Conservation (phyloP, 768 basidiomycete genomes). For the Tremella mesenterica region DNA sequence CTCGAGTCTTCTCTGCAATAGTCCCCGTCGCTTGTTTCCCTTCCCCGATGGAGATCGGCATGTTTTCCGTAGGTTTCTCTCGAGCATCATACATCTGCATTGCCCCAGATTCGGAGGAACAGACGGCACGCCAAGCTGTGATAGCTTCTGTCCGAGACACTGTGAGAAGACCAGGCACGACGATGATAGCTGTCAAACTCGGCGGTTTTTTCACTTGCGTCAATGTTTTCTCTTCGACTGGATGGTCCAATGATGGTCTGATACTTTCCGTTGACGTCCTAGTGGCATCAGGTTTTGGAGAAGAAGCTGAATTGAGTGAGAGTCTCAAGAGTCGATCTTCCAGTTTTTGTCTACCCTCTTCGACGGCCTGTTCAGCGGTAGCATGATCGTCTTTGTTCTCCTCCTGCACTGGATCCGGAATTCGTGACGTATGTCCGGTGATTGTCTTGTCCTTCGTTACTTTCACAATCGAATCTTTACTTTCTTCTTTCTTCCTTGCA, state of each 20-base stretch:
- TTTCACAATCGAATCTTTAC: not conserved
- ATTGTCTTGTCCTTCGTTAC: not conserved
- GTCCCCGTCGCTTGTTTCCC: no score
- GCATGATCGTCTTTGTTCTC: conserved; percentile 8
- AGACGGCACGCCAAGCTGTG: conserved; percentile 40
- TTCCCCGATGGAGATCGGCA: no score
- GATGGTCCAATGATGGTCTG: conserved; percentile 19
- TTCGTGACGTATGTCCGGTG: not conserved
- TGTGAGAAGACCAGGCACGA: conserved; percentile 47
- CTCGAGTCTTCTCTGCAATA: no score
- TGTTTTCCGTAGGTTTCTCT: not conserved
- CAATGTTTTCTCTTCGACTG: conserved; percentile 21
- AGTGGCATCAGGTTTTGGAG: not conserved
- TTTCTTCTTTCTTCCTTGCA: not conserved
- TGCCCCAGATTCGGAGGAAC: conserved; percentile 12
- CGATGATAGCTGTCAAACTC: conserved; percentile 44
- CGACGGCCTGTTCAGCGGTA: conserved; percentile 14
- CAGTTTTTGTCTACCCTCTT: conserved; percentile 17
- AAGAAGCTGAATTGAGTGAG: conserved; percentile 7
- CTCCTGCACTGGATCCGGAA: not conserved
- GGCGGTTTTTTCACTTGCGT: conserved; percentile 28
- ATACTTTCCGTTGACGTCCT: conserved; percentile 7
- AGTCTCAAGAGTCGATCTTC: conserved; percentile 26
- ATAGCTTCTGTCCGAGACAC: conserved; percentile 45
- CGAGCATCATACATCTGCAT: not conserved